These are phyloP conservation scores for Scortechinia acanthostroma DNA, from an alignment of 2,329 filamentous ascomycete species.

Conservation along the genomic window DNA sequence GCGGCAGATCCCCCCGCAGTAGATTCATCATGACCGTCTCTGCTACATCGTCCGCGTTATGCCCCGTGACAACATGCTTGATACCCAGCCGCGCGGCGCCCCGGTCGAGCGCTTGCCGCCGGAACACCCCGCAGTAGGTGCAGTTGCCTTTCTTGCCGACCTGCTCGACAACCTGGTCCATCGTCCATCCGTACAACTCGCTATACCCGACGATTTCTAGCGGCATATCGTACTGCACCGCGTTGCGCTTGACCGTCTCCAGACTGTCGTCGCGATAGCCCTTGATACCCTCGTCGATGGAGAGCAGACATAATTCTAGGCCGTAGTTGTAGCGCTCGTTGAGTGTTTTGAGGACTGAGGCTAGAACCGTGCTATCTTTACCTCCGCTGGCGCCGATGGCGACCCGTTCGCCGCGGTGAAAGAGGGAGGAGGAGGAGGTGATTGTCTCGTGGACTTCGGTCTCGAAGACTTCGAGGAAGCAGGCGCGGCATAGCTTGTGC, in stretches of 20 bases:
- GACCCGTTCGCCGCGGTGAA: conserved; percentile 74
- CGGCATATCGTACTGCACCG: conserved; percentile 81
- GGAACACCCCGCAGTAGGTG: conserved; percentile 96
- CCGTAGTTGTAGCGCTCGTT: conserved; percentile 86
- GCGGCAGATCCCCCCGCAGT: conserved; percentile 79
- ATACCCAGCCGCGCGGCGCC: conserved; percentile 83
- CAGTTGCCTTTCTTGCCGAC: conserved; percentile 98
- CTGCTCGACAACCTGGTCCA: conserved; percentile 95
- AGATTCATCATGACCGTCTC: conserved; percentile 98
- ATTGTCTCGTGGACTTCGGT: conserved; percentile 92
- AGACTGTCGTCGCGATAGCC: conserved; percentile 93
- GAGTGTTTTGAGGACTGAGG: conserved; percentile 86
- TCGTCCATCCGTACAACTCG: conserved; percentile 95
- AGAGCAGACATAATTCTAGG: conserved; percentile 77
- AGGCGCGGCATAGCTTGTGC: conserved; percentile 82
- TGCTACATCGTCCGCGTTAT: conserved; percentile 94
- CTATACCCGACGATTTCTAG: conserved; percentile 88
- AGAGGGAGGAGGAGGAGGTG: conserved; percentile 64
- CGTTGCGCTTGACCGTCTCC: conserved; percentile 93
- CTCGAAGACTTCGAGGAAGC: conserved; percentile 84
- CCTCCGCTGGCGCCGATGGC: conserved; percentile 95
- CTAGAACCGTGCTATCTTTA: conserved; percentile 94
- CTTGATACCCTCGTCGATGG: conserved; percentile 94
- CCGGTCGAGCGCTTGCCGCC: conserved; percentile 85
- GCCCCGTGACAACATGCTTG: conserved; percentile 88